These are phyloP conservation scores for Teunomyces kruisii DNA, from an alignment of 805 yeast genomes.

Conservation along the genomic window DNA sequence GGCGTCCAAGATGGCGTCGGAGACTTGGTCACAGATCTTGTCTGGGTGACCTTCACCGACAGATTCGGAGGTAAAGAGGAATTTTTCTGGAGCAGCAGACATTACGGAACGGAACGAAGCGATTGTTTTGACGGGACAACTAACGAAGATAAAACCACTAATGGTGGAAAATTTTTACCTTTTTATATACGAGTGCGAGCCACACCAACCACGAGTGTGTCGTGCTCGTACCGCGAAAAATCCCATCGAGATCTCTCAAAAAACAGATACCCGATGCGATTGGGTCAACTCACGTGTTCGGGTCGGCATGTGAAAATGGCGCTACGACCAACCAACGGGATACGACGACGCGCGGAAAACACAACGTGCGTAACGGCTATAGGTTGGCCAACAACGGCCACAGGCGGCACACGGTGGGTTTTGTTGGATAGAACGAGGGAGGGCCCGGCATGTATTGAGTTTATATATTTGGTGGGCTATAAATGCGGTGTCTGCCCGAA, in stretches of 20 bases:
- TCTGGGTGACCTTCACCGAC: constrained; percentile 96
- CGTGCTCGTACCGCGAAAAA: constrained; percentile 1
- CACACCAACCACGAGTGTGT: constrained; percentile 3
- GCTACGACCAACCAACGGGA: constrained; percentile 1
- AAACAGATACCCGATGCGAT: neutral
- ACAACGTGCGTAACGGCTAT: neutral
- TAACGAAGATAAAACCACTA: neutral
- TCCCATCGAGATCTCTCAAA: neutral
- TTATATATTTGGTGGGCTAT: too few relatives aligned
- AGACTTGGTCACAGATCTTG: constrained; percentile 97
- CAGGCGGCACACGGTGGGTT: too few relatives aligned
- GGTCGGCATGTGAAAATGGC: neutral
- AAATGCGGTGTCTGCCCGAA: too few relatives aligned
- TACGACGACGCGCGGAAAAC: too few relatives aligned
- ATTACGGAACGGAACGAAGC: constrained; percentile 2
- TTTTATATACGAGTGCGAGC: constrained; percentile 3
- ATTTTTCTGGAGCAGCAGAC: constrained; percentile 30
- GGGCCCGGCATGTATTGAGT: too few relatives aligned
- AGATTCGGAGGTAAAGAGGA: constrained; percentile 80
- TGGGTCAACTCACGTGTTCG: constrained; percentile 2
- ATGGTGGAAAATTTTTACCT: neutral
- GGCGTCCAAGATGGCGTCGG: constrained; percentile 97
- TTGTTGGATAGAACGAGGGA: too few relatives aligned
- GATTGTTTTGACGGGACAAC: neutral
- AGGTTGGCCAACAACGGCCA: too few relatives aligned